Percentiles rank a stretch among this genome's conserved stretches.
Evolutionary conservation across 1,284 basidiomycete genomes (phyloP).

Genomic region (Polyporus tsugae): DNA sequence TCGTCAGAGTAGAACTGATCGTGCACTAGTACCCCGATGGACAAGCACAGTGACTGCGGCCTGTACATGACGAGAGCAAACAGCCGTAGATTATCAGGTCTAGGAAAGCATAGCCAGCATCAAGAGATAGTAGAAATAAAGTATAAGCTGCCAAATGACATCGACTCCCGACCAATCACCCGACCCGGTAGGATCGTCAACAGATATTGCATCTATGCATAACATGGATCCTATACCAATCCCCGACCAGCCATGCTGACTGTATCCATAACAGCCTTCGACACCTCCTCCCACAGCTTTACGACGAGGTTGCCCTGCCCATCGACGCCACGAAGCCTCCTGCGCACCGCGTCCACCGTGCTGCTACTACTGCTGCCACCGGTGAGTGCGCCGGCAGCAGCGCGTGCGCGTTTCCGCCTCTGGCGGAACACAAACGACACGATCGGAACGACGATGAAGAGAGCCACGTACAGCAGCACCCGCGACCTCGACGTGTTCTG

Average conservation of each 20-base stretch:
- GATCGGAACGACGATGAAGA: conserved; percentile 69
- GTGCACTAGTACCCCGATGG: no score
- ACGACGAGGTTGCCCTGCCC: conserved; percentile 51
- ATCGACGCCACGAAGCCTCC: conserved; percentile 53
- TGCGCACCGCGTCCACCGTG: conserved; percentile 65
- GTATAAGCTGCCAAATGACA: background rate
- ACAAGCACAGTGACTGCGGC: background rate
- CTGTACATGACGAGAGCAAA: background rate
- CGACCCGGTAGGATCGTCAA: no score
- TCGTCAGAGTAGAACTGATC: no score
- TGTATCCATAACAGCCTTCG: conserved; percentile 68
- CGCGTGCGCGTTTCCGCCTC: conserved; percentile 47
- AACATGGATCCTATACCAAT: conserved; percentile 56
- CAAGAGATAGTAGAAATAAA: background rate
- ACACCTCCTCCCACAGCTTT: conserved; percentile 61
- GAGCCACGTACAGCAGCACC: conserved; percentile 56
- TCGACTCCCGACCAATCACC: background rate
- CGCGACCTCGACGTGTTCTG: conserved; percentile 42
- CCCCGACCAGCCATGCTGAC: conserved; percentile 81
- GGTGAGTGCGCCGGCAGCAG: background rate
- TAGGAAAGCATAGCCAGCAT: background rate
- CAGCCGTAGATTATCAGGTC: background rate
- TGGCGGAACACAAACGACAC: conserved; percentile 64
- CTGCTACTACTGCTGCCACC: conserved; percentile 39
- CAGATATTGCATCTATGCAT: background rate